Evolutionary conservation across 2,329 filamentous ascomycete genomes (phyloP).

Genomic region (Penicillium paneum): DNA sequence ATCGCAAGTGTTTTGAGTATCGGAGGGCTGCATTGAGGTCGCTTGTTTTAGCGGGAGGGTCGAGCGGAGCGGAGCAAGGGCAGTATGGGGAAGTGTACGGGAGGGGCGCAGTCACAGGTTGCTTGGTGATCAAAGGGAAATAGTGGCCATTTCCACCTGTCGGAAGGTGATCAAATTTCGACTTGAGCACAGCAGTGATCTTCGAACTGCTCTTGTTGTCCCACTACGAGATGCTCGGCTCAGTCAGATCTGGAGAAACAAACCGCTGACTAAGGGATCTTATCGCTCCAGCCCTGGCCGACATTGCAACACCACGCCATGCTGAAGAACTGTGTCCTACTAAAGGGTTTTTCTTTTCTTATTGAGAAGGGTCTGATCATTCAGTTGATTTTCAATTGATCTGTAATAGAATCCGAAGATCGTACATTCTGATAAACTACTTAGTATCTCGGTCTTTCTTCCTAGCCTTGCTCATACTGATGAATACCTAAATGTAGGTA

Average conservation of each 20-base stretch:
- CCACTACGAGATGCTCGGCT: constrained; percentile 2
- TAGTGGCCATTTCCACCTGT: constrained; percentile 1
- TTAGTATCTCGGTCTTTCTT: background rate
- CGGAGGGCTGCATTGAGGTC: constrained; percentile 33
- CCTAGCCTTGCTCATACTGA: background rate
- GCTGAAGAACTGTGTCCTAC: background rate
- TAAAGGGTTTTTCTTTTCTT: background rate
- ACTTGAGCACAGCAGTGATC: constrained; percentile 1
- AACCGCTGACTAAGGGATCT: constrained; percentile 23
- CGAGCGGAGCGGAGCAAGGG: constrained; percentile 23
- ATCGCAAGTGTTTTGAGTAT: constrained; percentile 26
- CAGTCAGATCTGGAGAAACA: constrained; percentile 11
- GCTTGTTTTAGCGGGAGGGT: constrained; percentile 13
- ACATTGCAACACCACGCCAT: background rate
- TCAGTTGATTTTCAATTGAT: background rate
- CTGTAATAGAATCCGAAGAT: background rate
- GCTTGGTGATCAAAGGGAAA: constrained; percentile 12
- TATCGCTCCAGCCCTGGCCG: background rate
- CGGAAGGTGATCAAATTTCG: background rate
- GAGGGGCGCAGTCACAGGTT: constrained; percentile 25
- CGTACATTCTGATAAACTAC: background rate
- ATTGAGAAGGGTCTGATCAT: background rate
- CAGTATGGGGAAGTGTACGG: constrained; percentile 21
- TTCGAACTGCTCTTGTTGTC: constrained; percentile 4
- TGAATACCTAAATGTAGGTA: background rate